Conservation (phyloP, 148 eudicot genomes). For the Mesembryanthemum crystallinum region DNA sequence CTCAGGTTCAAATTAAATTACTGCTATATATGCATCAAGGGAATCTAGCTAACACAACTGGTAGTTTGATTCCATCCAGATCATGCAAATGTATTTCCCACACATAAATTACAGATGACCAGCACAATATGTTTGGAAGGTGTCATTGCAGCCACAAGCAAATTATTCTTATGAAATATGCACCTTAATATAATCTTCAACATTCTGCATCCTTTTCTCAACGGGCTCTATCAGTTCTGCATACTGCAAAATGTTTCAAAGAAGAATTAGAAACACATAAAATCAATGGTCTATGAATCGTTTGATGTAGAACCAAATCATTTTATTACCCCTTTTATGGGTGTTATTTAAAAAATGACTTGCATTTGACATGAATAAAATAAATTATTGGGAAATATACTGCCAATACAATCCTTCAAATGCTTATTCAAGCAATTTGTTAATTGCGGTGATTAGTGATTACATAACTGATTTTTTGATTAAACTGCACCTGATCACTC, state of each 20-base stretch:
- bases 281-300: not conserved
- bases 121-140: not conserved
- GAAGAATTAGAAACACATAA: not conserved
- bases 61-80: not conserved
- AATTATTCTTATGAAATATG: not conserved
- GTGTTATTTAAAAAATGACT: no score
- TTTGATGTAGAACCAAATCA: no score
- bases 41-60: not conserved
- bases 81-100: not conserved
- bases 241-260: constrained; percentile 50
- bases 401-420: not conserved
- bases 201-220: constrained; percentile 63
- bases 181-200: constrained; percentile 77
- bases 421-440: not conserved
- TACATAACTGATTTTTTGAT: no score
- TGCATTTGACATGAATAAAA: no score
- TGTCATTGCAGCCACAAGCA: not conserved
- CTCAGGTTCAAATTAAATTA: not conserved
- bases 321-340: no score
- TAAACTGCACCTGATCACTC: not conserved
- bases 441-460: not conserved
- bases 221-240: constrained; percentile 76
- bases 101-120: not conserved
- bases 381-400: not conserved
- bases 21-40: not conserved